Evolutionary conservation across 2,329 filamentous ascomycete genomes (phyloP).

Genomic region (Pseudocercospora crystallina): DNA sequence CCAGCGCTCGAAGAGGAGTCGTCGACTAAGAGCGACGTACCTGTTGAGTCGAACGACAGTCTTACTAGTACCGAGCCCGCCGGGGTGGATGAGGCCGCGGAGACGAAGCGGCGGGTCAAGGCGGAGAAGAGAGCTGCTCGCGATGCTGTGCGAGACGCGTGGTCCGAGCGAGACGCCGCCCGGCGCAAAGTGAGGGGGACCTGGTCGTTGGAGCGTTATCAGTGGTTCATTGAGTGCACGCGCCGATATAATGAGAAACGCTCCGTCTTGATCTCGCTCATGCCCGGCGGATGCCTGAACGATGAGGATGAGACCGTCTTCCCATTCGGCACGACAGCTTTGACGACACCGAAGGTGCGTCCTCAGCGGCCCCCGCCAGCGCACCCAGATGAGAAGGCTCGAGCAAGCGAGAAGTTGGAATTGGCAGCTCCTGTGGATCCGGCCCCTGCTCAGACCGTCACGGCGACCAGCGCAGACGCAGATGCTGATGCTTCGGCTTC

Average conservation of each 20-base stretch:
- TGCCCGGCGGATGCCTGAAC: slow-evolving; percentile 22
- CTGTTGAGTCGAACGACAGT: too few relatives aligned
- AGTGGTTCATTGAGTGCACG: slow-evolving; percentile 13
- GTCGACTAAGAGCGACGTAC: too few relatives aligned
- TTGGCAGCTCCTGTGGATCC: background rate
- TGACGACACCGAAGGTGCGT: slow-evolving; percentile 13
- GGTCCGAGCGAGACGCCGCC: slow-evolving; percentile 21
- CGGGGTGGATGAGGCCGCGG: background rate
- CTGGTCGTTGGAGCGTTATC: slow-evolving; percentile 12
- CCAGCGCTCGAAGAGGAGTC: too few relatives aligned
- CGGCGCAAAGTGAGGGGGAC: slow-evolving; percentile 14
- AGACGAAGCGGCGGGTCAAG: slow-evolving; percentile 6
- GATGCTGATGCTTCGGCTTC: background rate
- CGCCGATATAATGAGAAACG: slow-evolving; percentile 19
- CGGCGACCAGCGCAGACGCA: background rate
- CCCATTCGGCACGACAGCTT: slow-evolving; percentile 16
- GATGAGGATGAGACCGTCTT: slow-evolving; percentile 21
- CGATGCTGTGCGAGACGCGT: slow-evolving; percentile 20
- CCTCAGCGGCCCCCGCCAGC: slow-evolving; percentile 7
- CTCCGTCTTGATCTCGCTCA: slow-evolving; percentile 13
- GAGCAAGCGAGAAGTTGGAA: background rate
- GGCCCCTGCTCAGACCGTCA: background rate
- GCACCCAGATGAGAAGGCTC: background rate
- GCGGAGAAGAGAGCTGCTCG: slow-evolving; percentile 18
- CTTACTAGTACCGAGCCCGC: background rate